Evolutionary conservation across 176 grass and related monocot species (phyloP), one percentile per base, ranked within the genome.

Genomic region (Olyra latifolia): DNA sequence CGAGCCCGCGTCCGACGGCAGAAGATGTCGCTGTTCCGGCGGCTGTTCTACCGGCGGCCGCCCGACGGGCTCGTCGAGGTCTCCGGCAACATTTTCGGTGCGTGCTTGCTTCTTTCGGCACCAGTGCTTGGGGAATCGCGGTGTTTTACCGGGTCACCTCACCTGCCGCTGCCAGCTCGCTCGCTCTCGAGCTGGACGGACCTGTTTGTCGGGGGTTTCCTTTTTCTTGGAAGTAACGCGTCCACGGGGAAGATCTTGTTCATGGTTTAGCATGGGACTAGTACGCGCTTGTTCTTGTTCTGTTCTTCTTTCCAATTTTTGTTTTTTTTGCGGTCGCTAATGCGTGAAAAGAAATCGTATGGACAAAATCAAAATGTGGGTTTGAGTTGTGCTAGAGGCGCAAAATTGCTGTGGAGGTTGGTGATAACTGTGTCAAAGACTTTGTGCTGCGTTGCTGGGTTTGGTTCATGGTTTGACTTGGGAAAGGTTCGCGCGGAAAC

Each of bases 41-140:
- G 93, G 90, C 80, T 95, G 68, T 98, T 98, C 90, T 91, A 89
- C 84, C 80, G 90, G 83, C 84, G 89, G 71, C 88, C 88, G 87
- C 92, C 95, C 45, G 77, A 91, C 30, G 86, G 92, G 70, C 86
- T 98, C 80, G 83, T 95, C 53, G 95, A 95, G 90, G 95, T 98
- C 69, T 93, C 95, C 83, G 75, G 69, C 77, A 87, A 88, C 75
- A 91, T 98, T 58, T 85, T 93, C 22, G 90, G 95, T 98, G 85
- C 71, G 87, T 62, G 25, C 3, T 20, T 14, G 17, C 10, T 19
- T 4, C 29, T 65, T n/a, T 12, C 38, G 28, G 16, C 17, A n/a
- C 1, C 19, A 5, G 20, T 58, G 41, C 67, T 29, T 27, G 60
- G 20, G 20, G 35, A 43, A 52, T 79, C 57, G 13, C 43, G 48